Base-by-base conservation (phyloP, 257 asterid genomes). In the Paulownia fortunei region DNA sequence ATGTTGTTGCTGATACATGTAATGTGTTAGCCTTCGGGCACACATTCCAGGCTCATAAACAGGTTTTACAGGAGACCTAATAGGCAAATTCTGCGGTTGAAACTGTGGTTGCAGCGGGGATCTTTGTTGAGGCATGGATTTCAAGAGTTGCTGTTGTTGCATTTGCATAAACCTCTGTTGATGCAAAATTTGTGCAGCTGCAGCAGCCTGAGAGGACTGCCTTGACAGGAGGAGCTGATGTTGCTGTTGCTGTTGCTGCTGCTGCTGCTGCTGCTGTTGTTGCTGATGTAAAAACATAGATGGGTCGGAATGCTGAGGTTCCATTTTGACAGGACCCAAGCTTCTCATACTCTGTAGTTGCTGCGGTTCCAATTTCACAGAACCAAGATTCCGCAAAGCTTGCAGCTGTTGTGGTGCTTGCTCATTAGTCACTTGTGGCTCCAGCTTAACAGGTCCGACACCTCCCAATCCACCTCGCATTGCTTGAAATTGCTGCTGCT, bases 11-110 rank as follows among this genome's bases (percentile, higher is more conserved):
- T 93, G 99, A 81, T 93, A 90, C 97, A 95, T 90, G 80, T 95
- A 95, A 88, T 93, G 96, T 1, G 97, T 93, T 78, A 95, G 86
- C 86, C 99, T 87, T 4, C 97, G 88, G 44, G 99, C 99, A 81
- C 99, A 89, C 96, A 87, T 95, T 72, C 99, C 99, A 34, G 99
- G 99, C 88, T 95, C 99, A 72, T 95, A 95, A 5, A 86, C 87
- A 3, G 97, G 91, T 77, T 90, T 95, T 32, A 54, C 84, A 11
- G 97, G 90, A 71, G 97, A 64, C 79, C 97, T 88, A 44, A 71
- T 44, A 18, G 93, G 84, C 78, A 88, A 68, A 82, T 79, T 95
- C 84, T 90, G 98, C 21, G 81, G 72, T 82, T 83, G 98, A 77
- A 86, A 88, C 82, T 90, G 98, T 2, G 83, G 82, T 63, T 87